These are phyloP conservation scores for Cymbopogon citratus DNA, from an alignment of 176 grass and related monocot species.

Conservation along the genomic window DNA sequence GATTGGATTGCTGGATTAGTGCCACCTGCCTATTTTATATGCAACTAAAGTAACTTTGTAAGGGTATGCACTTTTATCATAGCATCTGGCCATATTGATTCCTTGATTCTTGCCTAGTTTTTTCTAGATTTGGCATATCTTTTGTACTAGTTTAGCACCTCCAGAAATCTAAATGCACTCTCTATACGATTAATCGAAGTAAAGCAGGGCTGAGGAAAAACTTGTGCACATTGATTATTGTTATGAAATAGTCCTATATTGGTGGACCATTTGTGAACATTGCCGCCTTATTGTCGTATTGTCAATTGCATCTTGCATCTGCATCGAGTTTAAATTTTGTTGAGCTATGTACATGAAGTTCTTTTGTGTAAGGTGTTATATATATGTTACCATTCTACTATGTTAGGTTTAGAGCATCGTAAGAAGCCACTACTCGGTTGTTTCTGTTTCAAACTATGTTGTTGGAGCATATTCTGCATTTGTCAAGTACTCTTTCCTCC, in stretches of 20 bases:
- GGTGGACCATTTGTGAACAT: not conserved
- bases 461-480: not conserved
- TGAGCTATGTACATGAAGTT: not conserved
- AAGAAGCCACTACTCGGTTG: not conserved
- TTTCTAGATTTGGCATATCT: conserved; percentile 6
- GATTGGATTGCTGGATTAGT: conserved; percentile 8
- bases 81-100: conserved; percentile 12
- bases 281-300: not conserved
- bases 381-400: not conserved
- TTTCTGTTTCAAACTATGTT: not conserved
- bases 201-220: not conserved
- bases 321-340: not conserved
- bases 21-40: conserved; percentile 7
- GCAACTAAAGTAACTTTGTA: not conserved
- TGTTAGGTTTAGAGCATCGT: not conserved
- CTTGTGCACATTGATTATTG: not conserved
- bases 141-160: not conserved
- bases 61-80: not conserved
- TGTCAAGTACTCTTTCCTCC: not conserved
- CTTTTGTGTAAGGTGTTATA: not conserved
- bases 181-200: not conserved
- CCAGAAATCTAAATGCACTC: not conserved
- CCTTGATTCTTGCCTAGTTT: not conserved
- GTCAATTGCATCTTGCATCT: not conserved
- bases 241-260: not conserved